Base-by-base conservation (phyloP, 306 rosid species). In the Medicago truncatula region DNA sequence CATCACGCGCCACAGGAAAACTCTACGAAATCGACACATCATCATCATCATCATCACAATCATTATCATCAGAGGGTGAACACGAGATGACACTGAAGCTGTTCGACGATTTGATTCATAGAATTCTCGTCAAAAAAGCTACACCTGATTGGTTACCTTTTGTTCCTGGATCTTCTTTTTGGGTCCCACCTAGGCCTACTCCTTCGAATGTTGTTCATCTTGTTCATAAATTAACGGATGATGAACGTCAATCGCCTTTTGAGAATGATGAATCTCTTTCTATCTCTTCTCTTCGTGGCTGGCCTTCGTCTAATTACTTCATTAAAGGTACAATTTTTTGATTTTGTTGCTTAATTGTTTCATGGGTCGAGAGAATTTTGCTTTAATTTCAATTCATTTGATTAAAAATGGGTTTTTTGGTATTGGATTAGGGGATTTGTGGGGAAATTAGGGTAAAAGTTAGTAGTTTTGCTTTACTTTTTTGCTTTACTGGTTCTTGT, bases 101-200 rank as follows among this genome's bases (percentile, higher is more conserved):
- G 78, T 83, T 93, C n/a, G 96, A 88, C 13, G 92, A 93, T 68
- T 20, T 91, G n/a, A 86, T 90, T 2, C 88, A 91, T 14, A 70
- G 82, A 16, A 70, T 91, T 70, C 67, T 93, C 0, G 90, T 93
- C 12, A 84, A 79, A 80, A 90, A 75, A 59, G 77, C 90, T 7
- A 91, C 97, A 0, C 98, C 96, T 0, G 90, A 93, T 70, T 93
- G 98, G 98, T 80, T 93, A 0, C 98, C 98, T 34, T 93, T 93
- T 49, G 86, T 86, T 0, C 98, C 98, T 1, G 96, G 98, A 0
- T 89, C 93, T 25, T 93, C 98, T 0, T 93, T 93, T 83, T 93
- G 98, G 98, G 98, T 93, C 78, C 97, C 98, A 7, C 98, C 98
- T 0, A 84, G 90, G 0, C 86, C 81, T 0, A 9, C 67, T 6